Base-by-base conservation (phyloP, 306 rosid species). In the Clitoria ternatea region DNA sequence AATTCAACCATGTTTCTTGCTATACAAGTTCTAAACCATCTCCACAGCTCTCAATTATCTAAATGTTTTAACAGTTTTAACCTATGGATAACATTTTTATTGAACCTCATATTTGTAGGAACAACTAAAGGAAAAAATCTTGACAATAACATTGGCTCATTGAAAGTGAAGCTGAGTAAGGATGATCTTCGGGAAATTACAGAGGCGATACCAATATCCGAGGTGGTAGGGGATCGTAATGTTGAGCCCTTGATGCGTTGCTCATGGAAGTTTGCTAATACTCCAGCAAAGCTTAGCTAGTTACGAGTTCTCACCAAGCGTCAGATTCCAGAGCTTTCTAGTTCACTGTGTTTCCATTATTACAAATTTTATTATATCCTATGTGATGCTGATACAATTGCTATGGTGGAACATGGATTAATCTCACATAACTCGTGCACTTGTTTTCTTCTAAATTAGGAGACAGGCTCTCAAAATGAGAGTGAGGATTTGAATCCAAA, bases 261-360 rank as follows among this genome's bases (percentile, higher is more conserved):
- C 74, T 66, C 84, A 11, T 87, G 92, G 92, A 82, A 79, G 76
- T 87, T 77, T 72, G 84, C 84, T 37, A 17, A 77, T 44, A 82
- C 81, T 44, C 81, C 81, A 13, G 0, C 61, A 27, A 30, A 39
- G 48, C 66, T 4, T 59, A 57, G 30, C 42, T 54, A 54, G 55
- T 26, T 17, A 19, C 24, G 9, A 40, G 29, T 39, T 7, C 1
- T 14, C 42, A n/a, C 27, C 33, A 49, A 49, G n/a, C 56, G 5
- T 40, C 29, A 48, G 2, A 49, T 17, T 12, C 53, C 10, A 14
- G 4, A 14, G 2, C 2, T 43, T 43, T 43, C 18, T n/a, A 43
- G 49, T 43, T 12, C 19, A 3, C 19, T 64, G 14, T 42, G 8
- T 24, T 11, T 24, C 27, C 42, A 5, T 40, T 18, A 3, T 11